Evolutionary conservation across 176 grass and related monocot genomes (phyloP).

Genomic region (Cenchrus americanus): DNA sequence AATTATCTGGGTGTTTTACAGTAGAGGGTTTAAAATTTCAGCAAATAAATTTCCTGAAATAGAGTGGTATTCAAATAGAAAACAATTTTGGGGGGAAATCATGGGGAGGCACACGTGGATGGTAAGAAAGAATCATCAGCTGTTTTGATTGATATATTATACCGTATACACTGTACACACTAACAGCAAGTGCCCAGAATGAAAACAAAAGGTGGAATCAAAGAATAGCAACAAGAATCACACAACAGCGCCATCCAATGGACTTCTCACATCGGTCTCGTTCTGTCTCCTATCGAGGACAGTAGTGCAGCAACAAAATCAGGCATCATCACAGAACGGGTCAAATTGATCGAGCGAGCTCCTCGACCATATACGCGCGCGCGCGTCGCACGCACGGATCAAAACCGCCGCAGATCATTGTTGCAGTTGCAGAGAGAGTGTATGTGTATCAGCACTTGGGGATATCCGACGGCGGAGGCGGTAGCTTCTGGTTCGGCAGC

Average conservation of each 20-base stretch:
- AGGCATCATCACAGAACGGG: conserved; percentile 40
- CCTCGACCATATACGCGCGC: neutral
- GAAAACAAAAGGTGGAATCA: neutral
- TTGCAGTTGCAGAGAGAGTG: neutral
- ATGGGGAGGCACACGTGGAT: neutral
- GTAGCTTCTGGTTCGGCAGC: conserved; percentile 72
- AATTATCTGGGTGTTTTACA: no score
- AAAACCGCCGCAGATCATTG: conserved; percentile 5
- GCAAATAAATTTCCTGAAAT: no score
- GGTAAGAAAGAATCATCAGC: neutral
- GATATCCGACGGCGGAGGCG: conserved; percentile 73
- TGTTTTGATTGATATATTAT: neutral
- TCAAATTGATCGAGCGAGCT: conserved; percentile 2
- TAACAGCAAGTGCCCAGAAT: neutral
- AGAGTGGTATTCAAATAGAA: no score
- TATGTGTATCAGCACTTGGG: conserved; percentile 51
- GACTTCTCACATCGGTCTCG: neutral
- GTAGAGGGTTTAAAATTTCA: no score
- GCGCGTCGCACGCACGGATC: neutral
- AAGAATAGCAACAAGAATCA: conserved; percentile 39
- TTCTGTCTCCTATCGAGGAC: neutral
- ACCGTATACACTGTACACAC: neutral
- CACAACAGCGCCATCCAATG: neutral
- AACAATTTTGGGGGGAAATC: neutral
- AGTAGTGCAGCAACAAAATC: conserved; percentile 8